Percentiles rank a stretch among this genome's conserved stretches.
Evolutionary conservation across 495 filamentous ascomycete species (phyloP).

Genomic region (Massariosphaeria phaeospora): DNA sequence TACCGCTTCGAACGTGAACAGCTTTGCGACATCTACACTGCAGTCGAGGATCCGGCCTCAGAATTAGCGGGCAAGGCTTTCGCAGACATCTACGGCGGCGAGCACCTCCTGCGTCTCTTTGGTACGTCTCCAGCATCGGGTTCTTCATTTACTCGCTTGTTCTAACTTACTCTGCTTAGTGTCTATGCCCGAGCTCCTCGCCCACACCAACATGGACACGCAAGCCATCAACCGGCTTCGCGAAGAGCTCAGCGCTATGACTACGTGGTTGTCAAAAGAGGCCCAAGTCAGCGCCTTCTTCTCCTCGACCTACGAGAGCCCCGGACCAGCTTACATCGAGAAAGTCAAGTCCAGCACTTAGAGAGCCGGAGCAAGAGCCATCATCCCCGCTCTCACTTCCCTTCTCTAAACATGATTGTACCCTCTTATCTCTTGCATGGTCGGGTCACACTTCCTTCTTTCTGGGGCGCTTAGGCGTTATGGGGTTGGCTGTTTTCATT

Average conservation of each 20-base stretch:
- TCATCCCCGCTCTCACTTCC: not conserved
- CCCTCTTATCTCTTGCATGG: not conserved
- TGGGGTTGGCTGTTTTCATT: no score
- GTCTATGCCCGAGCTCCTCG: constrained; percentile 84
- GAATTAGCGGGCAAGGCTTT: constrained; percentile 60
- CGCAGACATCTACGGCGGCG: constrained; percentile 82
- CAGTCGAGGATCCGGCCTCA: constrained; percentile 51
- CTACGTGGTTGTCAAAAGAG: constrained; percentile 72
- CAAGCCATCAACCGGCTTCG: constrained; percentile 80
- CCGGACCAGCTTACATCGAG: constrained; percentile 57
- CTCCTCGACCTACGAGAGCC: constrained; percentile 66
- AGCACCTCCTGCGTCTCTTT: constrained; percentile 82
- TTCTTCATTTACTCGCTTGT: not conserved
- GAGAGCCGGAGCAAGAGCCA: no score
- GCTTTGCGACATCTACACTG: constrained; percentile 65
- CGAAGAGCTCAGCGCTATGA: constrained; percentile 79
- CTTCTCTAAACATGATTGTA: not conserved
- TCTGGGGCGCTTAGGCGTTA: not conserved
- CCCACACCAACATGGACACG: constrained; percentile 94
- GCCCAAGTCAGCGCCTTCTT: constrained; percentile 61
- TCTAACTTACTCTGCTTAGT: no score
- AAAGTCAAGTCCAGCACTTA: constrained; percentile 38
- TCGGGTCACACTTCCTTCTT: not conserved
- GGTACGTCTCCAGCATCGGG: constrained; percentile 52
- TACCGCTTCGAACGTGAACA: constrained; percentile 90